Conservation (phyloP, 2,329 filamentous ascomycete genomes). For the Stenocarpella maydis region DNA sequence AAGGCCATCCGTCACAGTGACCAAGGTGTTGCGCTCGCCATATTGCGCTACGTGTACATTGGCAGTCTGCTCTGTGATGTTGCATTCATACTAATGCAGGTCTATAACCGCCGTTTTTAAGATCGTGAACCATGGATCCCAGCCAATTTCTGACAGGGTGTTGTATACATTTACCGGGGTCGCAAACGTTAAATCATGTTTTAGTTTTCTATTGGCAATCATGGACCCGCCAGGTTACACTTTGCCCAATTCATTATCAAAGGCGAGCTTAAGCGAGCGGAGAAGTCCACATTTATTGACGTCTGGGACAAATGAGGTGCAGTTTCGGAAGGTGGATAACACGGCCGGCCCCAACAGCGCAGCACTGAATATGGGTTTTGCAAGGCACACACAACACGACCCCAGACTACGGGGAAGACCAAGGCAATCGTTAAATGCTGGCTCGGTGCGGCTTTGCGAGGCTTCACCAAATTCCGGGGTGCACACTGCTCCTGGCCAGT, state of each 20-base stretch:
- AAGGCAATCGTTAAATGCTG: background rate
- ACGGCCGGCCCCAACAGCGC: background rate
- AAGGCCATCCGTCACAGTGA: fast-evolving
- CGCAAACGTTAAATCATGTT: too few species aligned
- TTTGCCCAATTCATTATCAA: too few species aligned
- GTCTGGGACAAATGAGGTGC: too few species aligned
- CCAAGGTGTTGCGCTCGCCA: constrained; percentile 1
- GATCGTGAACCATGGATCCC: background rate
- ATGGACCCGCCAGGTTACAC: too few species aligned
- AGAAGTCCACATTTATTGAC: too few species aligned
- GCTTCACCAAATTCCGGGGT: background rate
- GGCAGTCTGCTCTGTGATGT: background rate
- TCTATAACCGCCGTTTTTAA: background rate
- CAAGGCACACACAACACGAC: too few species aligned
- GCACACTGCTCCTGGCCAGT: background rate
- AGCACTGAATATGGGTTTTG: background rate
- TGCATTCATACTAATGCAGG: constrained; percentile 15
- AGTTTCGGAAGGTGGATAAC: background rate
- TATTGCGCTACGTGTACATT: background rate
- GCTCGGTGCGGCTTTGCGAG: too few species aligned
- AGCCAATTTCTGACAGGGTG: background rate
- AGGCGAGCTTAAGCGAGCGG: too few species aligned
- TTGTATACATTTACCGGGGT: too few species aligned
- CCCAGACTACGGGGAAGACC: background rate
- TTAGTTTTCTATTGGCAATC: too few species aligned